These are phyloP conservation scores for Rhizopus microsporus DNA, from an alignment of 371 early-diverging fungal genomes.

Conservation along the genomic window DNA sequence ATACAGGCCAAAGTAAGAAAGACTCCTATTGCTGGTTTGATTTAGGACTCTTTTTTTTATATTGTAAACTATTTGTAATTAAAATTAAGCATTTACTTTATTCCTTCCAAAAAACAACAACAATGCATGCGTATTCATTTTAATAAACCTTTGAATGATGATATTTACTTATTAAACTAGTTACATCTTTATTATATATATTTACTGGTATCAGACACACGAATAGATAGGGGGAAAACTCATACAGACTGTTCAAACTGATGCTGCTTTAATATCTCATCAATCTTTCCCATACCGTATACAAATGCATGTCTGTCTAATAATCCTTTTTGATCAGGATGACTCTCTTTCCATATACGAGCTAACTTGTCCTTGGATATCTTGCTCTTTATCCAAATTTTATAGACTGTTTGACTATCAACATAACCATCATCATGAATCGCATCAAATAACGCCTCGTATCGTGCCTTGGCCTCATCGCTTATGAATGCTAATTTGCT, in stretches of 20 bases:
- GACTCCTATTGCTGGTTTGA: conserved; percentile 3
- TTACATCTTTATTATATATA: too few species aligned
- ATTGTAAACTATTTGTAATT: background rate
- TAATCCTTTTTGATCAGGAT: conserved; percentile 38
- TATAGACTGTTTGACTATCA: conserved; percentile 34
- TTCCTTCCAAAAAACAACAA: background rate
- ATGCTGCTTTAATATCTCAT: conserved; percentile 31
- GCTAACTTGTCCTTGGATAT: conserved; percentile 37
- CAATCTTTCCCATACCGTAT: conserved; percentile 49
- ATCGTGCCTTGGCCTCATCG: conserved; percentile 20
- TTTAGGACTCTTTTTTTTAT: conserved; percentile 1
- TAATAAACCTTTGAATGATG: too few species aligned
- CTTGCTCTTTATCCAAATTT: conserved; percentile 41
- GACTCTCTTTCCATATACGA: conserved; percentile 45
- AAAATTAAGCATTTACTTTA: background rate
- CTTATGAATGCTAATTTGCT: background rate
- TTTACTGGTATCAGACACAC: background rate
- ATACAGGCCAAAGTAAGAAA: conserved; percentile 57
- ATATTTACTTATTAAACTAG: background rate
- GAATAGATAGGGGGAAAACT: background rate
- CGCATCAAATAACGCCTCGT: conserved; percentile 37
- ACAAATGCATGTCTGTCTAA: conserved; percentile 45
- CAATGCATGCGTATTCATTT: background rate
- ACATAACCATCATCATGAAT: conserved; percentile 45
- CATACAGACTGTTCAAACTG: background rate